These are phyloP conservation scores for Metarhizium brunneum DNA, from an alignment of 2,329 filamentous ascomycete genomes.

Conservation along the genomic window DNA sequence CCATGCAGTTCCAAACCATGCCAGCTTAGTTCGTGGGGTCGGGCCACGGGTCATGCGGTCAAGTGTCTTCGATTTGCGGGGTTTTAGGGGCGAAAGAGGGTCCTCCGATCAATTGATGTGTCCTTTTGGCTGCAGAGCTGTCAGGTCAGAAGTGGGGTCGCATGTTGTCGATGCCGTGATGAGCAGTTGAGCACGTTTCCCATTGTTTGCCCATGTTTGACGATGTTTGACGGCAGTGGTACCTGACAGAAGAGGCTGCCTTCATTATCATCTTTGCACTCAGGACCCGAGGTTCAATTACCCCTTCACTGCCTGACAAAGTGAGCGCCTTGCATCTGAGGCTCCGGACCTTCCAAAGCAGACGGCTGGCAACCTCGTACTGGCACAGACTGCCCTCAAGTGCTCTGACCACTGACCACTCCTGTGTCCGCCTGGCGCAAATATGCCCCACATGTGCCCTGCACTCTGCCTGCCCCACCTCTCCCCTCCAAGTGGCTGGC, in stretches of 20 bases:
- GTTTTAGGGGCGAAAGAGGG: conserved; percentile 9
- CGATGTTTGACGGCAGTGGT: not conserved
- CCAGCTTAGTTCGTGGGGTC: not conserved
- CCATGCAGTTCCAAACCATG: not conserved
- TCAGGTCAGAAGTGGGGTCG: not conserved
- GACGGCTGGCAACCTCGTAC: too few species aligned
- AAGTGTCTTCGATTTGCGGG: conserved; percentile 16
- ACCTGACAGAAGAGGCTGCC: too few species aligned
- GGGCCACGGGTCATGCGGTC: conserved; percentile 14
- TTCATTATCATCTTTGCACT: too few species aligned
- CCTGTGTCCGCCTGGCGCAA: not conserved
- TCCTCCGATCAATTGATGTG: not conserved
- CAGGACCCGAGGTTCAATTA: too few species aligned
- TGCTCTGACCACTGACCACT: not conserved
- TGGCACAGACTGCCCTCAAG: too few species aligned
- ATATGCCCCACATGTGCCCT: not conserved
- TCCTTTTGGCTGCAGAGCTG: too few species aligned
- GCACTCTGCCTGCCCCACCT: not conserved
- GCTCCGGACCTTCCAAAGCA: too few species aligned
- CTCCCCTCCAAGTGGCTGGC: not conserved
- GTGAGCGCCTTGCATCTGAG: too few species aligned
- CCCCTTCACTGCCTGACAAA: too few species aligned
- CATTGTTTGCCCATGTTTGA: not conserved
- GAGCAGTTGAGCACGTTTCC: not conserved
- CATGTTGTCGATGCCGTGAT: not conserved